phyloP scores from a whole-genome alignment of 305 asterid species.

The Rubia peregrina region DNA sequence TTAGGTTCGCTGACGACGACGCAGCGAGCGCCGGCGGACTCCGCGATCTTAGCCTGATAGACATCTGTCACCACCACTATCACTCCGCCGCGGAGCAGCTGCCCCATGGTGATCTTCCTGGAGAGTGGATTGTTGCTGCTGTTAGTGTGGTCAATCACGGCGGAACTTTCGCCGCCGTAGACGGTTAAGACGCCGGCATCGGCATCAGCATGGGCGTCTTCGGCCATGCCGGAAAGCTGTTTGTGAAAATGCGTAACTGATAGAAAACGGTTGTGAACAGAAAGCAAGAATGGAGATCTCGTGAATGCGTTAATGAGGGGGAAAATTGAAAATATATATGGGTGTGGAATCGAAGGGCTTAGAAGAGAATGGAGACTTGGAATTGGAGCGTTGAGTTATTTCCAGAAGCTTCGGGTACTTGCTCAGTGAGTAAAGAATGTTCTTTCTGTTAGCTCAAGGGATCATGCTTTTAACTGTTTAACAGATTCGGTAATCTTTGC shows the following conservation, averaged over 20 bases:
- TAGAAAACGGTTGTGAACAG: not conserved
- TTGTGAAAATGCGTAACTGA: conserved; percentile 21
- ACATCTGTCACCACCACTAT: conserved; percentile 48
- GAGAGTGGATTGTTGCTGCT: conserved; percentile 58
- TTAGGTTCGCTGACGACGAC: conserved; percentile 46
- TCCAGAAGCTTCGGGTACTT: conserved; percentile 38
- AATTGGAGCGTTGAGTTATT: conserved; percentile 22
- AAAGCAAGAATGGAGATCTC: not conserved
- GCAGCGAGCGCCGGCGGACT: conserved; percentile 77
- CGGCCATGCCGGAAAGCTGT: conserved; percentile 46
- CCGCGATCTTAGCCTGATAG: conserved; percentile 70
- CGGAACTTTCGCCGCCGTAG: conserved; percentile 44
- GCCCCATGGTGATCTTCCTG: conserved; percentile 62
- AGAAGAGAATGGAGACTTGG: conserved; percentile 4
- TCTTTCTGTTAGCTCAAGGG: not conserved
- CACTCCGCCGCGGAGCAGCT: conserved; percentile 81
- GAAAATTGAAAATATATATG: not conserved
- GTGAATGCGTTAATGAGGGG: not conserved
- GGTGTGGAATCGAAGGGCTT: not conserved
- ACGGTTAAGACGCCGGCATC: conserved; percentile 61
- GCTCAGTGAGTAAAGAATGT: not conserved
- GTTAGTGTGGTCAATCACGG: conserved; percentile 57
- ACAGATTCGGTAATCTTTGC: too few relatives aligned
- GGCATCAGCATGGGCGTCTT: conserved; percentile 22
- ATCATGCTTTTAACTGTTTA: too few relatives aligned